phyloP scores from a whole-genome alignment of 1,284 basidiomycete genomes.

The Bjerkandera adusta region DNA sequence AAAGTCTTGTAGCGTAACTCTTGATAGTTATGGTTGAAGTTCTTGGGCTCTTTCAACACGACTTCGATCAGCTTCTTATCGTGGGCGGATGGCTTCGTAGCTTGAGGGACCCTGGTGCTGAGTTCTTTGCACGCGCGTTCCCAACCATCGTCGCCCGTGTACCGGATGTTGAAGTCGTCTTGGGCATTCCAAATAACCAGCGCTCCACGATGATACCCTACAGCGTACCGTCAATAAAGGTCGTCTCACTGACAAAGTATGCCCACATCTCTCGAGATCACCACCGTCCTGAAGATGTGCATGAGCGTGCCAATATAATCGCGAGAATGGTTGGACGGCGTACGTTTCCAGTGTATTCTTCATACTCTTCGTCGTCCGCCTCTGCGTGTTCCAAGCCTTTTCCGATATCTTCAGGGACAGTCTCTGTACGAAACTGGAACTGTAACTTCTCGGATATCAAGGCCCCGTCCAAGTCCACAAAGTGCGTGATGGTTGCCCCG shows the following conservation, averaged over 20 bases:
- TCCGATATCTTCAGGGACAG: constrained; percentile 28
- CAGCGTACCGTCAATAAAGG: no score
- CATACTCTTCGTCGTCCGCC: constrained; percentile 39
- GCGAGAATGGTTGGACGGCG: no score
- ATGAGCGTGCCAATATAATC: background rate
- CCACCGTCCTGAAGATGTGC: no score
- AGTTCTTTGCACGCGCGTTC: background rate
- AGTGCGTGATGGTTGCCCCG: no score
- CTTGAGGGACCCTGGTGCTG: no score
- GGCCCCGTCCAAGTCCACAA: no score
- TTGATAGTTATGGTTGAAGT: background rate
- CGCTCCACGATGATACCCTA: constrained; percentile 1
- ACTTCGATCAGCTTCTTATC: background rate
- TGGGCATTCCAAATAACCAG: constrained; percentile 5
- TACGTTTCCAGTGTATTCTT: constrained; percentile 43
- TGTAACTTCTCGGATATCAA: no score
- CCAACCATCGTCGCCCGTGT: background rate
- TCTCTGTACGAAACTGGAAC: constrained; percentile 31
- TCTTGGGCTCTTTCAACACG: background rate
- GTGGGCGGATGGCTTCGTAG: background rate
- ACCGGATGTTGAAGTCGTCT: background rate
- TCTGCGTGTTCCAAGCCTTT: constrained; percentile 25
- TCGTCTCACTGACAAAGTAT: constrained; percentile 16
- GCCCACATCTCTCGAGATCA: no score
- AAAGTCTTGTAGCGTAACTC: background rate